phyloP scores from a whole-genome alignment of 805 yeast species.

The Torulaspora gathmanii region DNA sequence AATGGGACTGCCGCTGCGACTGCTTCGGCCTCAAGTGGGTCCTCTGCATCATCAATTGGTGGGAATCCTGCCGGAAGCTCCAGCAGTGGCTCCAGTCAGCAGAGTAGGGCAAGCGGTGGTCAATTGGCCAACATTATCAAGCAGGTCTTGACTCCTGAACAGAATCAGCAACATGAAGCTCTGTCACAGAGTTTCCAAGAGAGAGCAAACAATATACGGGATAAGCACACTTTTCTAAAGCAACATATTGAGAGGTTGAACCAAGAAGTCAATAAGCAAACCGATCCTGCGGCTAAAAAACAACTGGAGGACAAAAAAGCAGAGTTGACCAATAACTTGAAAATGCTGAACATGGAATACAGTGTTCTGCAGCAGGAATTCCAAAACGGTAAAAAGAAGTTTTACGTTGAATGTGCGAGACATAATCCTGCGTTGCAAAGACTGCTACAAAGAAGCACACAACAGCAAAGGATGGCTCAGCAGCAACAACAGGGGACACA shows the following conservation, averaged over 20 bases:
- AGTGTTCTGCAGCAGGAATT: constrained; percentile 28
- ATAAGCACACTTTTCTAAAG: constrained; percentile 30
- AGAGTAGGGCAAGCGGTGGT: constrained; percentile 10
- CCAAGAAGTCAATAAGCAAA: constrained; percentile 28
- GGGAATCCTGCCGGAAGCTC: constrained; percentile 12
- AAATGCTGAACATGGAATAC: constrained; percentile 26
- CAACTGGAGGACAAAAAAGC: constrained; percentile 28
- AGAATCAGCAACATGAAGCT: constrained; percentile 30
- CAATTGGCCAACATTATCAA: constrained; percentile 28
- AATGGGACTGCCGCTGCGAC: constrained; percentile 9
- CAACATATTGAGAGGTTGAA: constrained; percentile 31
- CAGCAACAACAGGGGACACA: constrained; percentile 17
- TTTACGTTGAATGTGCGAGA: constrained; percentile 36
- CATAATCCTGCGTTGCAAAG: constrained; percentile 32
- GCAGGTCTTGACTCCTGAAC: constrained; percentile 31
- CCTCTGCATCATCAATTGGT: constrained; percentile 9
- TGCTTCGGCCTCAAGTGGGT: constrained; percentile 4
- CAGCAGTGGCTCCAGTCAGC: constrained; percentile 14
- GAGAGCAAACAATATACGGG: constrained; percentile 31
- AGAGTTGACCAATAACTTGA: constrained; percentile 27
- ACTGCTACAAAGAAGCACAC: constrained; percentile 29
- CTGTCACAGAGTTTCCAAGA: constrained; percentile 28
- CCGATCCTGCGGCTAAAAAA: constrained; percentile 25
- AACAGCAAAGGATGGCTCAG: constrained; percentile 23
- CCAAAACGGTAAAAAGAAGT: constrained; percentile 30